These are phyloP conservation scores for Nakazawaea ishiwadae DNA, from an alignment of 805 yeast genomes.

Conservation along the genomic window DNA sequence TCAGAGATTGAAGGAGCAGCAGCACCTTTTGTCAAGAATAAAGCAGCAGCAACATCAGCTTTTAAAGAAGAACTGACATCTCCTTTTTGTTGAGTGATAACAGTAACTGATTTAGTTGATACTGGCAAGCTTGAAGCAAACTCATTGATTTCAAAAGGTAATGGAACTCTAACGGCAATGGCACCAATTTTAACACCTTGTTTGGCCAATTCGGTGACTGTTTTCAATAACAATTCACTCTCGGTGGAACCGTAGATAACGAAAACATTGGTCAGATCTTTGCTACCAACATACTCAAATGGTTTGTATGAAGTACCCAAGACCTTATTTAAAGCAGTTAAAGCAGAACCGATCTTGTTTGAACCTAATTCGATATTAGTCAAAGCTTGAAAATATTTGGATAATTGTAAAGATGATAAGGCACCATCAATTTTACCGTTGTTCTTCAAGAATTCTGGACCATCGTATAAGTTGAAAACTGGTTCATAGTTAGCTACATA, in stretches of 20 bases:
- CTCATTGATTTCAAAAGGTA: slow-evolving; percentile 66
- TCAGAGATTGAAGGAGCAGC: slow-evolving; percentile 42
- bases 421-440: slow-evolving; percentile 41
- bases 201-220: slow-evolving; percentile 32
- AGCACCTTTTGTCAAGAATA: slow-evolving; percentile 46
- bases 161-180: slow-evolving; percentile 68
- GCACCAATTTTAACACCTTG: slow-evolving; percentile 49
- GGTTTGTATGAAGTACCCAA: slow-evolving; percentile 51
- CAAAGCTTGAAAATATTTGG: slow-evolving; percentile 34
- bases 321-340: slow-evolving; percentile 45
- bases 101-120: slow-evolving; percentile 55
- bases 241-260: slow-evolving; percentile 77
- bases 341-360: slow-evolving; percentile 40
- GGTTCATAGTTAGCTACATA: slow-evolving; percentile 59
- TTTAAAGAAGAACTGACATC: slow-evolving; percentile 46
- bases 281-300: slow-evolving; percentile 67
- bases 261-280: slow-evolving; percentile 62
- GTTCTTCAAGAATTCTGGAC: slow-evolving; percentile 56
- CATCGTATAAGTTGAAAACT: slow-evolving; percentile 75
- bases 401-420: slow-evolving; percentile 37
- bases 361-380: slow-evolving; percentile 24
- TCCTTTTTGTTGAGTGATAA: slow-evolving; percentile 52
- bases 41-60: slow-evolving; percentile 68
- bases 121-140: slow-evolving; percentile 58
- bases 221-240: slow-evolving; percentile 45